Percentiles rank a stretch among this genome's conserved stretches.
Evolutionary conservation across 805 yeast species (phyloP).

Genomic region (Teunomyces atbi): DNA sequence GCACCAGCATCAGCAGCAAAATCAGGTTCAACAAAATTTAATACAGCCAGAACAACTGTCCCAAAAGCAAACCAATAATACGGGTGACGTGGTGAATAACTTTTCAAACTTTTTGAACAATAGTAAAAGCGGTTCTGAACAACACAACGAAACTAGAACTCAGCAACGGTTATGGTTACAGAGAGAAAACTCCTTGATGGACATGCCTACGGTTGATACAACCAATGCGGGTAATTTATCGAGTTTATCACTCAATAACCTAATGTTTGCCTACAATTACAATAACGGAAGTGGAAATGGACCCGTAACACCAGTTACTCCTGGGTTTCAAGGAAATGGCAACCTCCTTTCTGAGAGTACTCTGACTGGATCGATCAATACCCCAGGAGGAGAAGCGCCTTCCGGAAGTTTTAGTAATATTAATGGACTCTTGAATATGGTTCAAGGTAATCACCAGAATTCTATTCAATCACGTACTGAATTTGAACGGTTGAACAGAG

Average conservation of each 20-base stretch:
- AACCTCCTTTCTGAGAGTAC: neutral
- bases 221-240: conserved; percentile 35
- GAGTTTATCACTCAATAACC: conserved; percentile 35
- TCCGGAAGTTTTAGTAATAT: conserved; percentile 17
- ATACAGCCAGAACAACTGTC: neutral
- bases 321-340: neutral
- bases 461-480: conserved; percentile 68
- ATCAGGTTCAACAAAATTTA: neutral
- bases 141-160: conserved; percentile 58
- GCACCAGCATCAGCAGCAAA: conserved; percentile 5
- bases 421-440: conserved; percentile 27
- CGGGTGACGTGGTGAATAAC: conserved; percentile 24
- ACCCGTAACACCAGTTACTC: neutral
- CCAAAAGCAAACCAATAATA: conserved; percentile 12
- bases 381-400: conserved; percentile 1
- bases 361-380: neutral
- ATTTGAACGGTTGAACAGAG: conserved; percentile 74
- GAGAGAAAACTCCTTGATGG: conserved; percentile 69
- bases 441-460: conserved; percentile 36
- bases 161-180: conserved; percentile 85
- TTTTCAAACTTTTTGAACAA: conserved; percentile 28
- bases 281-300: conserved; percentile 3
- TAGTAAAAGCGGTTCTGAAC: conserved; percentile 8
- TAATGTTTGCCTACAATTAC: conserved; percentile 37
- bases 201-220: conserved; percentile 40